Base-by-base conservation (phyloP, 176 grass and related monocot species). In the Zizania latifolia region DNA sequence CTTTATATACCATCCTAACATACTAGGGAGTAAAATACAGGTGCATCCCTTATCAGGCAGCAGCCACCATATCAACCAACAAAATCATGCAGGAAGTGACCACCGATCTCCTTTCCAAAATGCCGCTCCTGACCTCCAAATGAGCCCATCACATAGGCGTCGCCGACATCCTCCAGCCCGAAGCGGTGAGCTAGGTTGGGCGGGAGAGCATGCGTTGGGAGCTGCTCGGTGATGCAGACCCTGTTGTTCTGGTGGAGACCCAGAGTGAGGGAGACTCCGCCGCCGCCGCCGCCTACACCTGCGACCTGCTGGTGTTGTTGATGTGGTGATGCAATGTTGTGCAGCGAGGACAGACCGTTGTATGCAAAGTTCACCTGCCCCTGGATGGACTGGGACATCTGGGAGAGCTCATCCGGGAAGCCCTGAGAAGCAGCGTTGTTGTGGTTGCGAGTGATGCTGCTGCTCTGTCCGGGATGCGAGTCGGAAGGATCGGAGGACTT, bases 81-180 rank as follows among this genome's bases (percentile, higher is more conserved):
- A 79, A 95, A 98, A 84, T 99, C 96, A 71, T 88, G 96, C 26
- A 99, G 86, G 65, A 99, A 70, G 84, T 90, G 96, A 24, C 89
- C 80, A 15, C 85, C 79, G 1, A 88, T 88, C 31, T n/a, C n/a
- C n/a, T 99, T 99, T 15, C 68, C 79, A 13, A 94, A 99, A 40
- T 91, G 92, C 61, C 92, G 76, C 26, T 91, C 92, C 78, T 92
- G 95, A 0, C 79, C 82, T 40, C 85, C 91, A 0, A 88, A 92
- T 0, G 91, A 83, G 34, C 89, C 69, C 79, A 92, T 86, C 75
- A 86, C 61, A 11, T 92, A 95, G 19, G 87, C 39, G 26, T 99
- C 96, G 0, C 62, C 86, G 16, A 90, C 86, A 10, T 99, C 96
- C 58, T 95, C 92, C 13, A 99, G 82, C 1, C 96, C 96, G 16